phyloP scores from a whole-genome alignment of 2,329 filamentous ascomycete genomes.

The Amauroascus niger region DNA sequence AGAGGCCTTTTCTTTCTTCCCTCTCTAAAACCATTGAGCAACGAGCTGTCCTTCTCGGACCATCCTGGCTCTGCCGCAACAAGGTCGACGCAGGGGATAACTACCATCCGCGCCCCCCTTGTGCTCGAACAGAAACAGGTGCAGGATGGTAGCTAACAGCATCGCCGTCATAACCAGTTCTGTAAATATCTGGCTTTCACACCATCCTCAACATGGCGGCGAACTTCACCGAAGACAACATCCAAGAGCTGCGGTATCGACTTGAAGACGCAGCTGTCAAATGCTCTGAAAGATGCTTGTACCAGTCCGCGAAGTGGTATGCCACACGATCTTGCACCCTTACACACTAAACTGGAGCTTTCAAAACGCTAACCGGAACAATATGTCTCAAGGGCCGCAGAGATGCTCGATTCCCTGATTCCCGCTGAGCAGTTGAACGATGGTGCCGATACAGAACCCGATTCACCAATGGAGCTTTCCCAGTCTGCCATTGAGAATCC shows the following conservation, averaged over 20 bases:
- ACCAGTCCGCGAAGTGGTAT: conserved; percentile 94
- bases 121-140: not conserved
- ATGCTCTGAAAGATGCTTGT: conserved; percentile 89
- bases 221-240: conserved; percentile 30
- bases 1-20: too few species aligned
- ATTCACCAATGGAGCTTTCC: conserved; percentile 49
- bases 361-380: not conserved
- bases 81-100: too few species aligned
- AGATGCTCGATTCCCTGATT: conserved; percentile 77
- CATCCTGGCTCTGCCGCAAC: too few species aligned
- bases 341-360: not conserved
- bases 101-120: too few species aligned
- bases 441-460: conserved; percentile 49
- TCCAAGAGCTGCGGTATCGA: conserved; percentile 56
- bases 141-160: not conserved
- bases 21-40: too few species aligned
- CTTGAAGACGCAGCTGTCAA: conserved; percentile 79
- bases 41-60: too few species aligned
- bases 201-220: conserved; percentile 25
- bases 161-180: not conserved
- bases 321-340: conserved; percentile 3
- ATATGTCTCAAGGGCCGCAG: conserved; percentile 62
- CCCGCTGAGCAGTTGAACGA: conserved; percentile 40
- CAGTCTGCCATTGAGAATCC: conserved; percentile 44
- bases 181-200: not conserved